Conservation (phyloP, 1,284 basidiomycete genomes). For the Apiotrichum laibachii region DNA sequence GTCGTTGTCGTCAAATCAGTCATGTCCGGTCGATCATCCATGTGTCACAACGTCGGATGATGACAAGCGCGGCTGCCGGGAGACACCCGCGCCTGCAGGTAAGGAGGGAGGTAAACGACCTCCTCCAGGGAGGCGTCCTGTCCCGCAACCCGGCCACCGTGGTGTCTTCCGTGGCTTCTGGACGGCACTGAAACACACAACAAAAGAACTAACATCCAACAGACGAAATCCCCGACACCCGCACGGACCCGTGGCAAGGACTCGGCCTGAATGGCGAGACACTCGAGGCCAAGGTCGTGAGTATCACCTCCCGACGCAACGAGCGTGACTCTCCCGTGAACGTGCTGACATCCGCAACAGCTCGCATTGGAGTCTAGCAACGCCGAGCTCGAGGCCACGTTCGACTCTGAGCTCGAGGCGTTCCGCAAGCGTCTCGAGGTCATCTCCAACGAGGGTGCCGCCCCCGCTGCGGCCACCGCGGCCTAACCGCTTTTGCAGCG, state of each 20-base stretch:
- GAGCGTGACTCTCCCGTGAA: no score
- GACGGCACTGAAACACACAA: background rate
- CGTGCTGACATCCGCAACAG: conserved; percentile 11
- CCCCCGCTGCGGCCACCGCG: no score
- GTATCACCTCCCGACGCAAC: conserved; percentile 5
- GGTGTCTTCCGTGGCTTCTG: background rate
- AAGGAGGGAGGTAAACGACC: no score
- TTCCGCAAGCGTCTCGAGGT: conserved; percentile 20
- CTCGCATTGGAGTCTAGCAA: conserved; percentile 35
- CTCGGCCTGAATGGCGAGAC: conserved; percentile 37
- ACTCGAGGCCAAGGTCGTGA: conserved; percentile 44
- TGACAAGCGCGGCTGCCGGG: background rate
- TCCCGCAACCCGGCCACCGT: no score
- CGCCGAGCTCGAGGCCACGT: conserved; percentile 35
- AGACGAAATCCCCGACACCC: conserved; percentile 15
- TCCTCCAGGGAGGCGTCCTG: no score
- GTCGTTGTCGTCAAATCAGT: background rate
- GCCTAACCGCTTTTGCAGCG: no score
- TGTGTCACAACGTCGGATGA: background rate
- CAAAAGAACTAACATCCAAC: background rate
- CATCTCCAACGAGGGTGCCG: background rate
- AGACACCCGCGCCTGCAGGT: no score
- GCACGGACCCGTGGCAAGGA: conserved; percentile 37
- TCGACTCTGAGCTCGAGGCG: conserved; percentile 26
- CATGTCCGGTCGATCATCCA: background rate